Evolutionary conservation across 345 rosid species (phyloP), one percentile per base, ranked within the genome.

Genomic region (Psidium guajava): DNA sequence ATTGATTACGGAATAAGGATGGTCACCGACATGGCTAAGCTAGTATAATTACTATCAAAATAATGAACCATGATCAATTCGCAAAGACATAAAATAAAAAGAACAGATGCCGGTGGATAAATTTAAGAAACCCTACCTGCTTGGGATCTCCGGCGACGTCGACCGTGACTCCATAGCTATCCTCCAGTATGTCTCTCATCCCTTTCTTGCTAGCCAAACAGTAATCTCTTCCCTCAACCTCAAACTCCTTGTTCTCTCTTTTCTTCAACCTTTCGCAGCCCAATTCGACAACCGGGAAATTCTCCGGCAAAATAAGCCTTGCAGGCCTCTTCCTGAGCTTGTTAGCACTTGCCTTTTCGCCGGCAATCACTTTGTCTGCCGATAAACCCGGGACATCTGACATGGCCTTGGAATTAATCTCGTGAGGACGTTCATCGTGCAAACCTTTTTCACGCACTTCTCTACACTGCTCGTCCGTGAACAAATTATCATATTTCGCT

Each of bases 151-250:
- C 93, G 11, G 87, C 82, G 82, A 91, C 87, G 54, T 91, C 91
- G 25, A 81, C 61, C 77, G 87, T 85, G 84, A 90, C 83, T 42
- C 86, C 86, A 44, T 90, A 90, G 1, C 90, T 89, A 86, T 92
- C 94, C 85, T 92, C 94, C 94, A 90, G 89, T 50, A 84, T 36
- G 15, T 90, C 90, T 85, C 92, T 89, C 57, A 88, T 90, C 49
- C 94, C 94, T 90, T 82, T 90, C 91, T 87, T 91, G 61, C 88
- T 82, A 54, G 86, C 90, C 88, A 92, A 44, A 83, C 28, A 87
- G 85, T 86, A 92, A 87, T 88, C 87, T 83, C 82, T 89, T 1
- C 94, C 94, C 58, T 86, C 85, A 74, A 85, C 44, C 85, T 91
- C 90, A 53, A 90, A 57, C 73, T 87, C 93, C 82, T 85, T 86